Evolutionary conservation across 2,329 filamentous ascomycete species (phyloP).

Genomic region (Colletotrichum sp.): DNA sequence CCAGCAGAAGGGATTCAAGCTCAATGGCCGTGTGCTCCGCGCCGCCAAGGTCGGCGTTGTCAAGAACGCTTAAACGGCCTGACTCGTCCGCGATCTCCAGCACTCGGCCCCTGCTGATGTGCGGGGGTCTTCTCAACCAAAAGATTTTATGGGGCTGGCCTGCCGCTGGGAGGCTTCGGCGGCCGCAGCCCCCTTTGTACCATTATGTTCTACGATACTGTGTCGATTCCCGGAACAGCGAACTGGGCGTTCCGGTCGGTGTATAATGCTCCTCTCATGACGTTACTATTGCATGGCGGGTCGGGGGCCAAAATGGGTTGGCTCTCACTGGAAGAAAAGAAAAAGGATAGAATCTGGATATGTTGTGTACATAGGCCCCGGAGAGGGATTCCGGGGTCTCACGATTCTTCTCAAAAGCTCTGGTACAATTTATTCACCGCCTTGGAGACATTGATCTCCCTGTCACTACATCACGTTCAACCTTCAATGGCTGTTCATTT

Average conservation of each 20-base stretch:
- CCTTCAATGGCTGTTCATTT: not conserved
- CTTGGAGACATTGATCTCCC: constrained; percentile 10
- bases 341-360: constrained; percentile 17
- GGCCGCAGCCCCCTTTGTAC: constrained; percentile 30
- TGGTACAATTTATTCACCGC: constrained; percentile 17
- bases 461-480: not conserved
- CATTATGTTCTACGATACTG: constrained; percentile 28
- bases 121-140: not conserved
- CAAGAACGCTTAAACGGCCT: constrained; percentile 67
- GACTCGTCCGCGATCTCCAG: not conserved
- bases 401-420: constrained; percentile 7
- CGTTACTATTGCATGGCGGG: constrained; percentile 25
- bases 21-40: constrained; percentile 88
- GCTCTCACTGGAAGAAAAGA: constrained; percentile 10
- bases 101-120: not conserved
- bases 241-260: constrained; percentile 29
- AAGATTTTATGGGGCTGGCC: not conserved
- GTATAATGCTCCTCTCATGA: constrained; percentile 54
- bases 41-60: constrained; percentile 97
- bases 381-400: not conserved
- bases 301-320: constrained; percentile 9
- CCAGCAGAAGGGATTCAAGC: constrained; percentile 93
- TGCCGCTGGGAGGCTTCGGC: constrained; percentile 1
- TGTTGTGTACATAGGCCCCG: constrained; percentile 11
- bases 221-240: constrained; percentile 19